Conservation (phyloP, 2,329 filamentous ascomycete genomes). For the Alternaria panax region DNA sequence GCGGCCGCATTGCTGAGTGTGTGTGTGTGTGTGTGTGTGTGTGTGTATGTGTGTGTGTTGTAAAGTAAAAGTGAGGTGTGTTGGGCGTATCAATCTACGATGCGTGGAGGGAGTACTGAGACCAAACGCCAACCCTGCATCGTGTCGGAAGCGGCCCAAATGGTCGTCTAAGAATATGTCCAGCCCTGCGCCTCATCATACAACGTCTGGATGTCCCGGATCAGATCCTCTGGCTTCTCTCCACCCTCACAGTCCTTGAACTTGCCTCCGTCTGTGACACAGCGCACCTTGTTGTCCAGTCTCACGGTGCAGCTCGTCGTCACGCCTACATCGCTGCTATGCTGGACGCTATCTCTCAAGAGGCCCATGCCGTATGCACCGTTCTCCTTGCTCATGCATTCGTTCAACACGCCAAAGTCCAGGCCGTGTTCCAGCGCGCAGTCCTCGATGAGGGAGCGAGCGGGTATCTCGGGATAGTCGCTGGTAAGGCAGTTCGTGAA, state of each 20-base stretch:
- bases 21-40: slow-evolving; percentile 5
- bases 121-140: neutral
- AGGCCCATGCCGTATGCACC: slow-evolving; percentile 73
- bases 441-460: slow-evolving; percentile 78
- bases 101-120: neutral
- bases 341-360: slow-evolving; percentile 71
- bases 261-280: slow-evolving; percentile 77
- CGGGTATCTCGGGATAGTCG: slow-evolving; percentile 79
- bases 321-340: slow-evolving; percentile 61
- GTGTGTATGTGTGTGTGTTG: neutral
- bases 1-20: neutral
- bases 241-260: slow-evolving; percentile 83
- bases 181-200: slow-evolving; percentile 53
- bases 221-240: slow-evolving; percentile 72
- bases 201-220: slow-evolving; percentile 77
- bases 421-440: slow-evolving; percentile 93
- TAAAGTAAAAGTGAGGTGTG: neutral
- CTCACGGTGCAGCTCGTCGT: slow-evolving; percentile 61
- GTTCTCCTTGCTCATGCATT: slow-evolving; percentile 79
- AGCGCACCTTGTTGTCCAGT: slow-evolving; percentile 80
- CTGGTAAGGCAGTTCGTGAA: slow-evolving; percentile 89
- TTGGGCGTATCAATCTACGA: slow-evolving; percentile 8
- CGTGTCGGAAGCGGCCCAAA: neutral
- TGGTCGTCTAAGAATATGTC: slow-evolving; percentile 25
- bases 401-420: slow-evolving; percentile 80